These are phyloP conservation scores for Gnomoniopsis sp. DNA, from an alignment of 2,329 filamentous ascomycete genomes.

Conservation along the genomic window DNA sequence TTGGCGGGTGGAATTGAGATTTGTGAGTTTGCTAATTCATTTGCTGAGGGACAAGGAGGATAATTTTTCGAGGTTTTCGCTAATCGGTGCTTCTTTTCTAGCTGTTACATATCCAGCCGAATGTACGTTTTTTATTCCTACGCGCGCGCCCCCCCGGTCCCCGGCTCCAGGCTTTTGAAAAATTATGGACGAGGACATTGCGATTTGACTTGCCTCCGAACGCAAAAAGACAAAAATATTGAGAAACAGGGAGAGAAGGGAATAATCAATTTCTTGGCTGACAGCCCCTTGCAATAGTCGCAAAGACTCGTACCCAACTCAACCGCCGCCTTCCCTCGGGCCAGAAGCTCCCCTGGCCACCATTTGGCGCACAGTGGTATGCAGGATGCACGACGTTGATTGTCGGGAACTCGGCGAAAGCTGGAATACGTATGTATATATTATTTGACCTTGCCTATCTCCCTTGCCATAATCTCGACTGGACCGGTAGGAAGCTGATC, in stretches of 20 bases:
- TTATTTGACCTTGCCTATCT: too few species aligned
- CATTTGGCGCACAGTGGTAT: constrained; percentile 94
- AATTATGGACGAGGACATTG: too few species aligned
- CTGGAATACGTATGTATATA: constrained; percentile 85
- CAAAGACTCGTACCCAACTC: constrained; percentile 91
- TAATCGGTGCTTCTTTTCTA: constrained; percentile 19
- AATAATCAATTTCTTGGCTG: not conserved
- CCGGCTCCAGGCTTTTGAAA: not conserved
- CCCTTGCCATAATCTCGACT: too few species aligned
- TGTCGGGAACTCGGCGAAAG: constrained; percentile 94
- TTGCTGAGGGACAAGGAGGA: not conserved
- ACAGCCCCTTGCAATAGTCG: constrained; percentile 55
- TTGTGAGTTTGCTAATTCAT: constrained; percentile 45
- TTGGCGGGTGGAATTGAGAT: constrained; percentile 96
- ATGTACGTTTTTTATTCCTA: constrained; percentile 53
- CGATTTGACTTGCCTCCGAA: too few species aligned
- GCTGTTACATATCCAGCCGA: constrained; percentile 93
- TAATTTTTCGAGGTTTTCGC: too few species aligned
- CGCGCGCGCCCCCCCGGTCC: constrained; percentile 14
- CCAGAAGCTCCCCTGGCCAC: constrained; percentile 90
- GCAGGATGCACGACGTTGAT: constrained; percentile 96
- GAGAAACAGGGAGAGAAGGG: not conserved
- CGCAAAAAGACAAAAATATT: not conserved
- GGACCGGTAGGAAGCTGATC: too few species aligned
- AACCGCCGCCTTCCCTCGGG: constrained; percentile 78